Conservation (phyloP, 306 rosid species). For the Trichosanthes cucumerina region DNA sequence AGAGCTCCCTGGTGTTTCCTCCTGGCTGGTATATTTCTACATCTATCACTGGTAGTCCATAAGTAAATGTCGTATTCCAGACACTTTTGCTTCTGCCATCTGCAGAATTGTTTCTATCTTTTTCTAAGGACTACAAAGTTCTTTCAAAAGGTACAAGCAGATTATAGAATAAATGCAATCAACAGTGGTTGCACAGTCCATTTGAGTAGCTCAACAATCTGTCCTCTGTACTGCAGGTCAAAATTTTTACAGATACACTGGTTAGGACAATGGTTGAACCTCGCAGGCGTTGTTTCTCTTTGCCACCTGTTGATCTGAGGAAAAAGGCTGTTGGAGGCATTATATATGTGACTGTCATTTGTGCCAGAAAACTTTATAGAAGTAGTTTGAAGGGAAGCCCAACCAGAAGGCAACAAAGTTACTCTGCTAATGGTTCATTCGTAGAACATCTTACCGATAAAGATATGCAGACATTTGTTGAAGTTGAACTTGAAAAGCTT, state of each 20-base stretch:
- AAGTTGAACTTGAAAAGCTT: conserved; percentile 77
- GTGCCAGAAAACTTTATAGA: conserved; percentile 64
- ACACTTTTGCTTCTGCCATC: background rate
- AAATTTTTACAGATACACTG: conserved; percentile 63
- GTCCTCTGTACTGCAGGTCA: conserved; percentile 40
- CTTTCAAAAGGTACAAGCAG: background rate
- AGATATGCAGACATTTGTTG: conserved; percentile 78
- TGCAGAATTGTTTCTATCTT: background rate
- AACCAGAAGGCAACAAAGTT: conserved; percentile 39
- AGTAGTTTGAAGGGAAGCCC: conserved; percentile 56
- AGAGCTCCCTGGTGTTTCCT: conserved; percentile 86
- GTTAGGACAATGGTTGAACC: conserved; percentile 96
- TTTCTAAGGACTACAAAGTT: background rate
- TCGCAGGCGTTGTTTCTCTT: conserved; percentile 73
- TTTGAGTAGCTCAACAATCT: background rate
- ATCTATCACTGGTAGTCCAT: background rate
- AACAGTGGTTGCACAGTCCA: background rate
- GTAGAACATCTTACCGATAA: conserved; percentile 43
- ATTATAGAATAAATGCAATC: background rate
- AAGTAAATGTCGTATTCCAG: background rate
- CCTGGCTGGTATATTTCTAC: conserved; percentile 69
- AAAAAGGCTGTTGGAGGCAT: conserved; percentile 84
- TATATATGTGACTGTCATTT: conserved; percentile 63
- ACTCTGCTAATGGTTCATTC: conserved; percentile 32
- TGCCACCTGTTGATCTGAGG: conserved; percentile 69